phyloP scores from a whole-genome alignment of 164 flowering plant genomes.

The Macadamia tetraphylla region DNA sequence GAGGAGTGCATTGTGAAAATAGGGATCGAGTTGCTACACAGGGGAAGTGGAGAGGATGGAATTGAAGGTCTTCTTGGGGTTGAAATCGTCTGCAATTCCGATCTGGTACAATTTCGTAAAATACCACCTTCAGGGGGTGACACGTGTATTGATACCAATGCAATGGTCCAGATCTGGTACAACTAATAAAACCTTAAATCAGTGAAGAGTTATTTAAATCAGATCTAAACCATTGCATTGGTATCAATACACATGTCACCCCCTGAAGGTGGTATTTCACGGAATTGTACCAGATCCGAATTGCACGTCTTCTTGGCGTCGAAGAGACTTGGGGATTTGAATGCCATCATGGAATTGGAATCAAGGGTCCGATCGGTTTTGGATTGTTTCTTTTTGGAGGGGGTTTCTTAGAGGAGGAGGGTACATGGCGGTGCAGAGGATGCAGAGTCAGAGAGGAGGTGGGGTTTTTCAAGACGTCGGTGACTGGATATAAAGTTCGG shows the following conservation, averaged over 20 bases:
- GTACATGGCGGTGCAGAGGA: slow-evolving; percentile 9
- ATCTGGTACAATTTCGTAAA: too few species aligned
- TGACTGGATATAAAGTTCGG: slow-evolving; percentile 7
- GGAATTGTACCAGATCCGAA: too few species aligned
- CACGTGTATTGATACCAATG: too few species aligned
- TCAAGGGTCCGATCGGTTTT: slow-evolving; percentile 8
- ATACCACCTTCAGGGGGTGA: too few species aligned
- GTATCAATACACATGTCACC: too few species aligned
- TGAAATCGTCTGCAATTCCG: too few species aligned
- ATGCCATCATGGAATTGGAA: slow-evolving; percentile 8
- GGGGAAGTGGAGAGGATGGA: slow-evolving; percentile 32
- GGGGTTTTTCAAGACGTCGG: slow-evolving; percentile 19
- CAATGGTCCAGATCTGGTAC: too few species aligned
- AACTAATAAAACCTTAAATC: too few species aligned
- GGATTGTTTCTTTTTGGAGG: slow-evolving; percentile 11
- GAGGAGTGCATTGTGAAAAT: slow-evolving; percentile 55
- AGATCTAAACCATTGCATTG: too few species aligned
- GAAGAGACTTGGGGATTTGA: slow-evolving; percentile 47
- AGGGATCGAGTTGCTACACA: slow-evolving; percentile 20
- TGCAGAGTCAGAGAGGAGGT: not conserved
- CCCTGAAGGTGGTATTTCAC: too few species aligned
- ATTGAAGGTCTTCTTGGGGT: slow-evolving; percentile 30
- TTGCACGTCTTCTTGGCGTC: slow-evolving; percentile 28
- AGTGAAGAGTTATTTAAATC: too few species aligned
- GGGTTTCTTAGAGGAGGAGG: slow-evolving; percentile 14